Percentiles rank a stretch among this genome's conserved stretches.
Conservation (phyloP, 805 yeast genomes). For the Hanseniaspora occidentalis region DNA sequence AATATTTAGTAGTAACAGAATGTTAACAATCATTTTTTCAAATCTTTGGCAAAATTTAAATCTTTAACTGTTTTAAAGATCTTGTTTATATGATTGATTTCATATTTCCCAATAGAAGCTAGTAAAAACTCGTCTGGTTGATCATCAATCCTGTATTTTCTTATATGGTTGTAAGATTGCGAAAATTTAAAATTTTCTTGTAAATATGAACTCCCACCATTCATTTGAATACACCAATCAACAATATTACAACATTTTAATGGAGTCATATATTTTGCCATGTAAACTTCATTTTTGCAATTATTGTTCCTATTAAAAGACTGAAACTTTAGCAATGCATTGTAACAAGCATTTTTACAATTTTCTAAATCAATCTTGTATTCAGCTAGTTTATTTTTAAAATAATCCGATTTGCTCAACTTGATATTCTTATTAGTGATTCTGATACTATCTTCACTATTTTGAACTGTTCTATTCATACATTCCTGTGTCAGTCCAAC, state of each 20-base stretch:
- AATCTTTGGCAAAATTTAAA: background rate
- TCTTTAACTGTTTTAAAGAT: background rate
- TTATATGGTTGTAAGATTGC: conserved; percentile 34
- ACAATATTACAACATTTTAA: conserved; percentile 36
- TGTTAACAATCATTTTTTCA: background rate
- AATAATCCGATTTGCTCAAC: conserved; percentile 38
- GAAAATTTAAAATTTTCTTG: conserved; percentile 46
- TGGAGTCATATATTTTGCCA: conserved; percentile 54
- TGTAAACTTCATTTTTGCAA: conserved; percentile 43
- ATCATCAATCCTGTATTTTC: conserved; percentile 52
- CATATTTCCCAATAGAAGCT: conserved; percentile 37
- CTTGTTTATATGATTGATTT: background rate
- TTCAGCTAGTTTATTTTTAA: conserved; percentile 37
- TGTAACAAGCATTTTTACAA: conserved; percentile 40
- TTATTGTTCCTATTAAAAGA: conserved; percentile 24
- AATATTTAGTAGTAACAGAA: too few relatives aligned
- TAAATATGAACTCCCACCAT: conserved; percentile 54
- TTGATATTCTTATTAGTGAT: conserved; percentile 41
- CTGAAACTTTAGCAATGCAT: conserved; percentile 44
- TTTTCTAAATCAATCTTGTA: conserved; percentile 40
- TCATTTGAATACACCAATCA: conserved; percentile 53
- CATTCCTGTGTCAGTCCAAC: conserved; percentile 52
- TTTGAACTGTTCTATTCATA: conserved; percentile 26
- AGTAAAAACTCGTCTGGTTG: conserved; percentile 62
- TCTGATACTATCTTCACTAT: conserved; percentile 35